Evolutionary conservation across 2,329 filamentous ascomycete genomes (phyloP), one percentile per base, ranked within the genome.

Genomic region (Mollisiaceae sp.): DNA sequence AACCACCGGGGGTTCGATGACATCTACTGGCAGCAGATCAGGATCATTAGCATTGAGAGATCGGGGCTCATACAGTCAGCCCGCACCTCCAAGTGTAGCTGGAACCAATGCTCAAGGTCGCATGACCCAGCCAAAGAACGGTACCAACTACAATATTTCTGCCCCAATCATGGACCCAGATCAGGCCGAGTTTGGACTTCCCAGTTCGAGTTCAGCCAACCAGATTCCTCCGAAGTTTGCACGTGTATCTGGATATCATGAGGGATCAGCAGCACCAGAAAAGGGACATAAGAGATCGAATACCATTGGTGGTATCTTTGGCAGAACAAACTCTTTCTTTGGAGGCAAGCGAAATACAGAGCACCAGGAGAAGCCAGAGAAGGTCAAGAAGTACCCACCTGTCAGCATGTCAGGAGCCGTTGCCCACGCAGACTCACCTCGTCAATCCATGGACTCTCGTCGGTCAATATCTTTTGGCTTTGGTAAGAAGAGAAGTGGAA

Each of bases 81-180:
- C 94, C 58, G 89, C 89, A 55, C 92, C 93, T 63, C 94, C 95
- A 36, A 88, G 93, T 57, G 89, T 97, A 66, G 93, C 93, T 58
- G 90, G 91, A 71, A 95, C 93, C 60, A 97, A 95, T 77, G 93
- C 87, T 4, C 91, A 97, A 77, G 94, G 93, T 69, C 91, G 91
- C 69, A 93, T 98, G 73, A 91, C 95, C 70, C 94, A 97, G 76
- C 91, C 91, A 12, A 79, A 74, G 62, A 80, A 70, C 60, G 81
- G 84, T 69, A 87, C 89, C 74, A 87, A 86, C 69, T 92, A 93
- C 75, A 86, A 87, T 59, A 93, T 94, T 38, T 91, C 90, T 22
- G 83, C 86, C 60, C 85, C 89, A 15, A 85, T 90, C 58, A 80
- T 86, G 38, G 80, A 84, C 41, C 78, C 80, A 65, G 78, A 81